These are phyloP conservation scores for Trametes polyzona DNA, from an alignment of 1,284 basidiomycete species.

Conservation along the genomic window DNA sequence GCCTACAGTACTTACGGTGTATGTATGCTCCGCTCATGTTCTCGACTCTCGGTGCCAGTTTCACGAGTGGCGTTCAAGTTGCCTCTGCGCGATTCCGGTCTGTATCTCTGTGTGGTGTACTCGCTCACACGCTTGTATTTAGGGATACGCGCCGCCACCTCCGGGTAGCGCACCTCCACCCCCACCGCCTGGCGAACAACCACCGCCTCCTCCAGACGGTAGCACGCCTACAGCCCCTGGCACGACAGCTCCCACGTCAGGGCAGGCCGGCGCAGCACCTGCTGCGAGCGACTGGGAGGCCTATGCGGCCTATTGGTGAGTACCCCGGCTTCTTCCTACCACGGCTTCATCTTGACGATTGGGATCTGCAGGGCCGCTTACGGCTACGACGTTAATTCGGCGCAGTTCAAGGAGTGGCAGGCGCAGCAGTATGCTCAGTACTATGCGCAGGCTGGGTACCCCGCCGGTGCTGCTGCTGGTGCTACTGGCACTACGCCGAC, in stretches of 20 bases:
- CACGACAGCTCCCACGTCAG: constrained; percentile 17
- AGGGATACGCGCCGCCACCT: constrained; percentile 67
- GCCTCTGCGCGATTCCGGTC: constrained; percentile 30
- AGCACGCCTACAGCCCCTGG: constrained; percentile 44
- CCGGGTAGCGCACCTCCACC: constrained; percentile 65
- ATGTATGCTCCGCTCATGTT: constrained; percentile 42
- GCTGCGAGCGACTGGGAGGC: constrained; percentile 60
- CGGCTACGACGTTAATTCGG: constrained; percentile 86
- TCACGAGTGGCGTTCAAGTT: constrained; percentile 26
- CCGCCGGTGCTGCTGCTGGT: constrained; percentile 22
- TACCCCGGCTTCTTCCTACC: constrained; percentile 7
- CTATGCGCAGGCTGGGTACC: constrained; percentile 53
- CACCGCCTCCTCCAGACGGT: constrained; percentile 57
- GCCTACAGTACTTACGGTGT: constrained; percentile 68
- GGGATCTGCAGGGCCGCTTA: constrained; percentile 70
- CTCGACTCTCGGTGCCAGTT: constrained; percentile 20
- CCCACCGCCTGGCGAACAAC: constrained; percentile 63
- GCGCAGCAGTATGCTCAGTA: constrained; percentile 75
- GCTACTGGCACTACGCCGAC: constrained; percentile 25
- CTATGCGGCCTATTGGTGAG: constrained; percentile 73
- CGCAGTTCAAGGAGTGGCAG: constrained; percentile 81
- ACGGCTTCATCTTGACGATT: constrained; percentile 9
- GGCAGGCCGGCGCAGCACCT: constrained; percentile 47
- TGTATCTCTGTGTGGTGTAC: constrained; percentile 32
- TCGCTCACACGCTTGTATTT: constrained; percentile 30